phyloP scores from a whole-genome alignment of 306 rosid genomes.

The Ceratonia siliqua region DNA sequence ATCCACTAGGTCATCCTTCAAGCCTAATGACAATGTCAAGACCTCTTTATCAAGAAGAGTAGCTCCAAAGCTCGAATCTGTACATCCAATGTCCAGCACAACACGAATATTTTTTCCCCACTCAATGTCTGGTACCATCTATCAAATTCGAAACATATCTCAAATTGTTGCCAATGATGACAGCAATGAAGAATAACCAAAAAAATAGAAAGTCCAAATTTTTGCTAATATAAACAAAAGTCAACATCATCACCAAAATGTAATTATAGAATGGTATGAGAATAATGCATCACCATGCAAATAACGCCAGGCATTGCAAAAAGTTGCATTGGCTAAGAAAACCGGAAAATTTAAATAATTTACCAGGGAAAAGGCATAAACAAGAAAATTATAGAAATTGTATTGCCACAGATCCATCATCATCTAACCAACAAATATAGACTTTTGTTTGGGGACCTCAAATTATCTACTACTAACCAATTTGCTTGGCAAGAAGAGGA shows the following conservation, averaged over 20 bases:
- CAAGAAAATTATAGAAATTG: constrained; percentile 12
- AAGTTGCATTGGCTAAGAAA: not conserved
- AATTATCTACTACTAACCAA: not conserved
- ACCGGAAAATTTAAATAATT: not conserved
- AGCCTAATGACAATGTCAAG: constrained; percentile 77
- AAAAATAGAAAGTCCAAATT: not conserved
- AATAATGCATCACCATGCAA: not conserved
- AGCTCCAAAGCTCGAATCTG: constrained; percentile 76
- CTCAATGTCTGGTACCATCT: constrained; percentile 98
- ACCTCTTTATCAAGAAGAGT: constrained; percentile 79
- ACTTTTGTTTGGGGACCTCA: not conserved
- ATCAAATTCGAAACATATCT: constrained; percentile 39
- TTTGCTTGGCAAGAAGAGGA: not conserved
- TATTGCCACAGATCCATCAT: not conserved
- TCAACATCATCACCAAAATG: not conserved
- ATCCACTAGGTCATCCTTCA: constrained; percentile 88
- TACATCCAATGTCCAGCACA: constrained; percentile 79
- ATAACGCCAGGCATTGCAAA: not conserved
- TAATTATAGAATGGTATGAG: constrained; percentile 7
- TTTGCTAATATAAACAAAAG: constrained; percentile 9
- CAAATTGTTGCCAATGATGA: constrained; percentile 29
- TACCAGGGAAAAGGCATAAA: not conserved
- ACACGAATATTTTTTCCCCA: constrained; percentile 94
- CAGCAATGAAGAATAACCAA: constrained; percentile 16
- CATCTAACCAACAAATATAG: not conserved